These are phyloP conservation scores for Alternaria triticina DNA, from an alignment of 2,329 filamentous ascomycete genomes.

Conservation along the genomic window DNA sequence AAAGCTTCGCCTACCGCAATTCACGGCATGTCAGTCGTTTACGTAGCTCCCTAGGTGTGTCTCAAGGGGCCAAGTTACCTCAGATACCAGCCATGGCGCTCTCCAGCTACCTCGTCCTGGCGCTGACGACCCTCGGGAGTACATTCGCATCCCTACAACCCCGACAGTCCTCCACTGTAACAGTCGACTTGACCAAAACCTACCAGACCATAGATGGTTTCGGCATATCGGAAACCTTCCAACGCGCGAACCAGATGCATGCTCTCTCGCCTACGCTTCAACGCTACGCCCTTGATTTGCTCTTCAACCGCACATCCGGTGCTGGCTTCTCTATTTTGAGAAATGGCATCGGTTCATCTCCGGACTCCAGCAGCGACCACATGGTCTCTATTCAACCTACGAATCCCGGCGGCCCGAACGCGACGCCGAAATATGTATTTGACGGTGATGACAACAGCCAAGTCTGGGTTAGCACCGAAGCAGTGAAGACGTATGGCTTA, in stretches of 20 bases:
- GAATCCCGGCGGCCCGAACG: constrained; percentile 31
- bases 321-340: constrained; percentile 55
- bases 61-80: no score
- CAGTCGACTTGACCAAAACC: constrained; percentile 52
- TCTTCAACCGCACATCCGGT: constrained; percentile 55
- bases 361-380: constrained; percentile 51
- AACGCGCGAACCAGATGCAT: constrained; percentile 55
- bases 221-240: constrained; percentile 56
- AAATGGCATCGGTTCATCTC: constrained; percentile 56
- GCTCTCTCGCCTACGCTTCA: constrained; percentile 48
- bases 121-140: constrained; percentile 3
- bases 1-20: not conserved
- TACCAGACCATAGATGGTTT: constrained; percentile 58
- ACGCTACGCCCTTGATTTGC: constrained; percentile 51
- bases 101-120: constrained; percentile 8
- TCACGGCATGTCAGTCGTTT: not conserved
- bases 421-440: constrained; percentile 36
- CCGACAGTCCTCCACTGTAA: constrained; percentile 41
- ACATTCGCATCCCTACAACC: not conserved
- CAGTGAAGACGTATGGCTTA: constrained; percentile 51
- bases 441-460: constrained; percentile 51
- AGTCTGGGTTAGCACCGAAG: constrained; percentile 60
- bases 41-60: not conserved
- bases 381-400: constrained; percentile 40
- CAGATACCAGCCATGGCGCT: constrained; percentile 8